These are phyloP conservation scores for Lichtheimia corymbifera DNA, from an alignment of 371 early-diverging fungal species.

Conservation along the genomic window DNA sequence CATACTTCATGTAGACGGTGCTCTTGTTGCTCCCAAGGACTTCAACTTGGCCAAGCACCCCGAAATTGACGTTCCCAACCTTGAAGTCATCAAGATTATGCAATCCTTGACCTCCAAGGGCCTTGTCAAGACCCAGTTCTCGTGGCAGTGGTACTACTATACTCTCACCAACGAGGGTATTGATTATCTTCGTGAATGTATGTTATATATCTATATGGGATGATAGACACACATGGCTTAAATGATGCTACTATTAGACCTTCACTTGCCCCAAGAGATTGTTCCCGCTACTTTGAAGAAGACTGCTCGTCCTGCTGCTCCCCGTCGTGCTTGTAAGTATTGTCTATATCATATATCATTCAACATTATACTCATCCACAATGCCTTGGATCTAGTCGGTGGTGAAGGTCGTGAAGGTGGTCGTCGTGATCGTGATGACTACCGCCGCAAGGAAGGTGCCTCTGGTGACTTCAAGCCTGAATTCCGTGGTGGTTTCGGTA, in stretches of 20 bases:
- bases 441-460: constrained; percentile 94
- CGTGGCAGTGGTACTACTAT: constrained; percentile 99
- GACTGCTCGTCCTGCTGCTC: constrained; percentile 75
- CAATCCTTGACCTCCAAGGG: constrained; percentile 96
- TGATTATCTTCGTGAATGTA: constrained; percentile 93
- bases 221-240: too few species aligned
- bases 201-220: constrained; percentile 6
- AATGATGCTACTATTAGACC: constrained; percentile 45
- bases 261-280: constrained; percentile 96
- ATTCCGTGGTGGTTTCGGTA: constrained; percentile 87
- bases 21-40: constrained; percentile 98
- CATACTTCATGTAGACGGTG: constrained; percentile 79
- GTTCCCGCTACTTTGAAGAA: constrained; percentile 98
- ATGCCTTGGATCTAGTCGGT: constrained; percentile 26
- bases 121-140: constrained; percentile 96
- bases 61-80: constrained; percentile 96
- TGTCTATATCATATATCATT: neutral
- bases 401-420: constrained; percentile 62
- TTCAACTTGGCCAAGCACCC: constrained; percentile 94
- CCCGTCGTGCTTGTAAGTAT: constrained; percentile 64
- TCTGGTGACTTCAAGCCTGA: constrained; percentile 93
- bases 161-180: constrained; percentile 97
- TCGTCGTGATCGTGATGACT: constrained; percentile 80
- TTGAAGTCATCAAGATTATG: constrained; percentile 98
- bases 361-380: constrained; percentile 1